Evolutionary conservation across 2,329 filamentous ascomycete species (phyloP).

Genomic region (Coniochaeta hoffmannii): DNA sequence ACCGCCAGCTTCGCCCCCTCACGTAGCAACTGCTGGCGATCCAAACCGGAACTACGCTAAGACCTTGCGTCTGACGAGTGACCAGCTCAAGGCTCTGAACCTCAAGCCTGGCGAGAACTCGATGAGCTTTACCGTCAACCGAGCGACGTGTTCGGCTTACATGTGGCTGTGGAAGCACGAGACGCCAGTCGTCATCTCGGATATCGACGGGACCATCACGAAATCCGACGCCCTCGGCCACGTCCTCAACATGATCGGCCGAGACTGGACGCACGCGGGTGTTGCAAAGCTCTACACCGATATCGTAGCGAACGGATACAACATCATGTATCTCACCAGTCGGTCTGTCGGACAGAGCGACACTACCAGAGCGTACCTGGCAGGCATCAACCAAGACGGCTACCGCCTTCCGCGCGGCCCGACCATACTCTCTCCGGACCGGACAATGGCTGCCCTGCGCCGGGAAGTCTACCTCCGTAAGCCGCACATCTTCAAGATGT

Average conservation of each 20-base stretch:
- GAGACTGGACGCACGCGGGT: constrained; percentile 95
- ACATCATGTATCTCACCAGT: constrained; percentile 96
- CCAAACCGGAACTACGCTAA: constrained; percentile 89
- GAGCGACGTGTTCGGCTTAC: constrained; percentile 81
- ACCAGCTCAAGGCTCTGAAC: constrained; percentile 81
- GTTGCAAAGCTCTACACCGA: constrained; percentile 97
- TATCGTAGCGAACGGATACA: constrained; percentile 92
- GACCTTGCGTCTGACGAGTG: constrained; percentile 87
- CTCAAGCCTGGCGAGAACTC: constrained; percentile 81
- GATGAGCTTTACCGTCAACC: constrained; percentile 95
- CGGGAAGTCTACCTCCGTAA: constrained; percentile 93
- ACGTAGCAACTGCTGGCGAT: constrained; percentile 55
- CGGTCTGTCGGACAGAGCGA: constrained; percentile 91
- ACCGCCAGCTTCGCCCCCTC: constrained; percentile 57
- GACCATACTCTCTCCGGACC: constrained; percentile 89
- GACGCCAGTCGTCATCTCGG: constrained; percentile 91
- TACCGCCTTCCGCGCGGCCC: constrained; percentile 83
- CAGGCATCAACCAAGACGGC: constrained; percentile 81
- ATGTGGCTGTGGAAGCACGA: constrained; percentile 94
- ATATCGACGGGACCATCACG: constrained; percentile 98
- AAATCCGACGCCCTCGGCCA: constrained; percentile 95
- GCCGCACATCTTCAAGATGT: constrained; percentile 99
- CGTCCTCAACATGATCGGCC: constrained; percentile 90
- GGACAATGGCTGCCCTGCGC: constrained; percentile 86
- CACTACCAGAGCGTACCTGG: constrained; percentile 79